Evolutionary conservation across 2,329 filamentous ascomycete genomes (phyloP), one percentile per base, ranked within the genome.

Genomic region (Penicillium glabrum): DNA sequence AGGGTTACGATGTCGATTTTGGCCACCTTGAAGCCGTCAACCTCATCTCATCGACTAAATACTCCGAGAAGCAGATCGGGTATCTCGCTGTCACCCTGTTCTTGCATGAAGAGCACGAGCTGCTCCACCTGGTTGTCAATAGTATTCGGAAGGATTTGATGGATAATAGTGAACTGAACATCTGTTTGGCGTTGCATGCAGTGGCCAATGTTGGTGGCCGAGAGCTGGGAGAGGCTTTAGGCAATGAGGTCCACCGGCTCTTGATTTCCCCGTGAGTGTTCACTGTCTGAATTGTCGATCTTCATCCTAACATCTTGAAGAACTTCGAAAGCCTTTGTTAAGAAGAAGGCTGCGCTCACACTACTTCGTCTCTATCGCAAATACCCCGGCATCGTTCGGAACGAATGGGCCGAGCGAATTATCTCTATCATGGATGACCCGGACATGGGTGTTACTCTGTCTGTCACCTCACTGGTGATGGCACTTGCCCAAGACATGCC

Each of bases 1-100:
- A 99, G 63, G 95, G 95, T 48, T 99, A 95, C 89, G 93, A 99
- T 74, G 93, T 99, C 77, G 96, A 98, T 75, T 99, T 99, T 76
- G 95, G 95, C 54, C 95, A 99, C 73, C 86, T 99, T 65, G 95
- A 99, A 79, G 96, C 96, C 33, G 93, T 99, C 72, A 98, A 98
- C 72, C 85, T 99, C 69, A 96, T 99, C 67, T 97, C 93, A 27
- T 92, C 93, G 54, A 92, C 84, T 71, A 99, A 98, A 74, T 99
- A 98, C 78, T 98, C 93, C 23, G 95, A 99, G 75, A 99, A 99
- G 80, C 95, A 99, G 81, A 99, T 99, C 72, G 95, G 95, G 54
- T 99, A 99, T 74, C 84, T 99, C 67, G 95, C 95, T 52, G 96
- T 99, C 76, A 99, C 95, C 1, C 83, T 99, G 54, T 98, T 99